Percentiles rank a stretch among this genome's conserved stretches.
These are phyloP conservation scores for Corchorus capsularis DNA, from an alignment of 345 rosid genomes.

Conservation along the genomic window DNA sequence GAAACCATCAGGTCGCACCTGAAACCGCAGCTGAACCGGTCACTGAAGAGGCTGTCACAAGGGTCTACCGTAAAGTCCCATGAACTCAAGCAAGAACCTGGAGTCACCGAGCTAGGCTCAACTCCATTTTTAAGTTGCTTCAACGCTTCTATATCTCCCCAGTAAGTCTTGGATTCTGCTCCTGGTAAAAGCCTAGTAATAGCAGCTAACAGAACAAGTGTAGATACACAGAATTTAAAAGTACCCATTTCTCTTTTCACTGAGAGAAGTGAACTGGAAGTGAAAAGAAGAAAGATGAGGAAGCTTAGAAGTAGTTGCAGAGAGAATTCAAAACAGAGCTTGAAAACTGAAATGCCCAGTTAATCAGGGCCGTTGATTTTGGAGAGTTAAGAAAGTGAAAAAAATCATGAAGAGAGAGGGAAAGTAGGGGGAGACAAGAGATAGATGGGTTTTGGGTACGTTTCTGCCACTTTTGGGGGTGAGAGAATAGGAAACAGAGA, in stretches of 20 bases:
- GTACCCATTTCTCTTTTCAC: slow-evolving; percentile 26
- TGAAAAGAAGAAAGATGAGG: background rate
- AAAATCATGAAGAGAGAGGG: background rate
- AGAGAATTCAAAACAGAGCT: background rate
- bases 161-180: slow-evolving; percentile 53
- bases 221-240: slow-evolving; percentile 27
- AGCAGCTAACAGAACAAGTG: slow-evolving; percentile 27
- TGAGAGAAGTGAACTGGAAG: background rate
- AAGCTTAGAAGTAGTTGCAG: background rate
- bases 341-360: background rate
- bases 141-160: slow-evolving; percentile 57
- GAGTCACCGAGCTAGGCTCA: slow-evolving; percentile 47
- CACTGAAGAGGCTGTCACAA: slow-evolving; percentile 72
- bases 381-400: slow-evolving; percentile 5
- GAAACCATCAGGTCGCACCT: slow-evolving; percentile 63
- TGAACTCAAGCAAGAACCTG: slow-evolving; percentile 79
- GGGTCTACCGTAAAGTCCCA: slow-evolving; percentile 91
- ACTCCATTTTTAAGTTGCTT: slow-evolving; percentile 52
- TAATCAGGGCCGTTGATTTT: slow-evolving; percentile 30
- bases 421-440: background rate
- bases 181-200: slow-evolving; percentile 1
- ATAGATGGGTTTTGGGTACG: background rate
- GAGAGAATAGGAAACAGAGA: background rate
- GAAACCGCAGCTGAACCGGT: slow-evolving; percentile 85
- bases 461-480: background rate